Evolutionary conservation across 2,329 filamentous ascomycete genomes (phyloP).

Genomic region (Nothopassalora personata): DNA sequence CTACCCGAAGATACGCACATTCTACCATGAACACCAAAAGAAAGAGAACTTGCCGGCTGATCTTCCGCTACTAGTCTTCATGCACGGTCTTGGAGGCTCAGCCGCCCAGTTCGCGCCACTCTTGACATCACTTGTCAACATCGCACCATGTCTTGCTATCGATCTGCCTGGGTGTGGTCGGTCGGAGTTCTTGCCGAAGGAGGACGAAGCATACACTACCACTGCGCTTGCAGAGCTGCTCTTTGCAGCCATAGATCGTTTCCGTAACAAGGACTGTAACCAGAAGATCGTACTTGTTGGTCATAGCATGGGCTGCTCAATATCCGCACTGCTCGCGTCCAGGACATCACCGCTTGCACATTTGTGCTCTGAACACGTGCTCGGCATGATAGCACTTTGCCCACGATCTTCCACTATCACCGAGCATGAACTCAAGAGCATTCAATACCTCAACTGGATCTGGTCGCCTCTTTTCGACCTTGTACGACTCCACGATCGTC

Average conservation of each 20-base stretch:
- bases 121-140: conserved; percentile 72
- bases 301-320: conserved; percentile 83
- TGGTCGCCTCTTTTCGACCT: conserved; percentile 70
- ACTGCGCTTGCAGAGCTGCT: conserved; percentile 72
- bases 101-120: conserved; percentile 81
- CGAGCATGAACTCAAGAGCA: conserved; percentile 36
- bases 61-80: conserved; percentile 79
- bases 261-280: conserved; percentile 56
- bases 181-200: conserved; percentile 65
- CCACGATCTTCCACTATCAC: conserved; percentile 59
- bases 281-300: conserved; percentile 77
- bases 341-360: conserved; percentile 49
- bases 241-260: conserved; percentile 65
- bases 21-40: conserved; percentile 77
- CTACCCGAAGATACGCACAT: conserved; percentile 74
- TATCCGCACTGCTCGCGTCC: conserved; percentile 67
- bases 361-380: conserved; percentile 54
- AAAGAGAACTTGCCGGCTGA: conserved; percentile 70
- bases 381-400: conserved; percentile 75
- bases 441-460: conserved; percentile 59
- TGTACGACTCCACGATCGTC: conserved; percentile 70
- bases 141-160: conserved; percentile 78
- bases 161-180: conserved; percentile 87
- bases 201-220: conserved; percentile 74
- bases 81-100: conserved; percentile 91